Evolutionary conservation across 306 rosid genomes (phyloP), one percentile per base, ranked within the genome.

Genomic region (Bauhinia variegata): DNA sequence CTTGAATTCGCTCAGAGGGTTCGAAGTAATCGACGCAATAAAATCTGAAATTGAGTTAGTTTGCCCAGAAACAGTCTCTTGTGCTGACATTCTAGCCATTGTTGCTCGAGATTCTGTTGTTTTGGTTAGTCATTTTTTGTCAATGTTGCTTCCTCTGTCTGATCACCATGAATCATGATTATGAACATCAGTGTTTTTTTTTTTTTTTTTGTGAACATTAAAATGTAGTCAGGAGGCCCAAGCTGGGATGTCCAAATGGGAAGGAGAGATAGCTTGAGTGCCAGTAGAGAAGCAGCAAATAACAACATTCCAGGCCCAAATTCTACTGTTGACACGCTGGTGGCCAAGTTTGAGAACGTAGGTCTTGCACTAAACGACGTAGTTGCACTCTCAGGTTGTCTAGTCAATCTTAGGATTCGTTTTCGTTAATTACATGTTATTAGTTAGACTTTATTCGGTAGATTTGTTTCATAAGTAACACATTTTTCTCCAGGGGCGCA

Each of bases 311-410:
- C 96, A 55, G 83, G 67, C 7, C 97, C 98, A 42, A 93, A 88
- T 65, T 93, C 98, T 3, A 81, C 91, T 16, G 86, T 89, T 13
- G 79, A 88, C 38, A 37, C 32, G 3, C 86, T 92, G 0, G 62
- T 84, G 12, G 32, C 89, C 7, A 87, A 83, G 78, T 93, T 93
- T 74, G 69, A 83, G 67, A 93, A 75, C 15, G 76, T 79, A 0
- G 96, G 96, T 41, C 96, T 86, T 34, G 56, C 78, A 28, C 85
- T 86, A 11, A 73, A 39, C 23, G 91, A 93, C 73, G 76, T 89
- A 87, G 95, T 89, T 68, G 90, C 91, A 16, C 96, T 93, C 70
- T 88, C 97, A 57, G 96, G 95, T 92, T 74, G 32, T 50, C 15
- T 92, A 76, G 32, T 50, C 15, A 48, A 15, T 46, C 37, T 54